Evolutionary conservation across 2,329 filamentous ascomycete genomes (phyloP).

Genomic region (Rachicladosporium sp.): DNA sequence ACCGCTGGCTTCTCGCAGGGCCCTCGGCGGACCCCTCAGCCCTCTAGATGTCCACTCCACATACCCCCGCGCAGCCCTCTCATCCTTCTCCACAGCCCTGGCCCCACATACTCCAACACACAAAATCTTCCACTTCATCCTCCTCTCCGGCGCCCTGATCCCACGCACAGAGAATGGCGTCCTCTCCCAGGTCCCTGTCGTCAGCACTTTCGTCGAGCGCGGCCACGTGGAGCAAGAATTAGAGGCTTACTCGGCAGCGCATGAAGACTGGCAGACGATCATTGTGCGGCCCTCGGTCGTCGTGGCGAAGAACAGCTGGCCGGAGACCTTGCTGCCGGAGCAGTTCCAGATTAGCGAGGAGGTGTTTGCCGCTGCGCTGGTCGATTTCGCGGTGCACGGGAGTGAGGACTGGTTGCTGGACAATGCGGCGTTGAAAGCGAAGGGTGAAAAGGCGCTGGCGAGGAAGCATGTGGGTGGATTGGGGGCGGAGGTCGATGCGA

Average conservation of each 20-base stretch:
- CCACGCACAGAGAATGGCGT: conserved; percentile 21
- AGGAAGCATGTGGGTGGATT: too few relatives aligned
- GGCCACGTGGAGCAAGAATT: conserved; percentile 18
- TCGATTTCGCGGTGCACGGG: conserved; percentile 8
- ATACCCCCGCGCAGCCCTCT: conserved; percentile 22
- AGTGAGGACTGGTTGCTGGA: neutral
- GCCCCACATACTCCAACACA: conserved; percentile 9
- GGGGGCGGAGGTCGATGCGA: too few relatives aligned
- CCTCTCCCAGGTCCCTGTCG: conserved; percentile 6
- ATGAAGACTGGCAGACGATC: conserved; percentile 14
- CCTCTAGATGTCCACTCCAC: conserved; percentile 23
- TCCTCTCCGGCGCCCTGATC: conserved; percentile 22
- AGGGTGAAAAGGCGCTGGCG: too few relatives aligned
- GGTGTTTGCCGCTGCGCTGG: conserved; percentile 13
- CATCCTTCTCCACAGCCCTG: conserved; percentile 17
- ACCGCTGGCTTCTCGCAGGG: conserved; percentile 10
- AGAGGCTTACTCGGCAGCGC: conserved; percentile 12
- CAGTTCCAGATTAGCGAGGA: conserved; percentile 11
- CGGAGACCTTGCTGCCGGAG: conserved; percentile 2
- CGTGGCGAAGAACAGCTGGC: conserved; percentile 7
- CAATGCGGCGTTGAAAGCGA: too few relatives aligned
- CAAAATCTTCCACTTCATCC: conserved; percentile 28
- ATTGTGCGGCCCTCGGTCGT: conserved; percentile 16
- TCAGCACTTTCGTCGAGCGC: conserved; percentile 2
- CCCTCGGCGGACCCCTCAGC: conserved; percentile 13